Base-by-base conservation (phyloP, 257 asterid species). In the Solanum tacnaense region DNA sequence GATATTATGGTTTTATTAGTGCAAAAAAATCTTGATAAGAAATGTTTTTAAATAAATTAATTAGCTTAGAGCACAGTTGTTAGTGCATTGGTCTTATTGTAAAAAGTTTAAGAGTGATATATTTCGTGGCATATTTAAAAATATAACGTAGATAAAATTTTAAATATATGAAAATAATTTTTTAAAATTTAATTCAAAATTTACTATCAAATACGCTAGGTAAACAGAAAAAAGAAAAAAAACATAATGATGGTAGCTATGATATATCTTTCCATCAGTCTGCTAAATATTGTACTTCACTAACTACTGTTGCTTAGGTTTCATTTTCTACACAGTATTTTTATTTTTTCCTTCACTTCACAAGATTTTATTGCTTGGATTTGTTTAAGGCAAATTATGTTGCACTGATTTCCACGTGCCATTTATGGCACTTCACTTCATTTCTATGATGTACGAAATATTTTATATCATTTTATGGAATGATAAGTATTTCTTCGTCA, bases 351-450 rank as follows among this genome's bases (percentile, higher is more conserved):
- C 10, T n/a, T 62, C 71, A 62, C 71, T 62, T 23, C 71, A n/a
- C 71, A 23, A 23, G 27, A 62, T 62, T 62, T 23, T 62, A 60
- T 62, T 23, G 29, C 71, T 62, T 62, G 13, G 71, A 62, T 62
- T n/a, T 62, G 71, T 23, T n/a, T 62, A 62, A 62, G 58, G 76
- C 71, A 87, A 84, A 25, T 46, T 76, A 67, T 39, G 31, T 72
- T 88, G 92, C 94, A 91, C 95, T 93, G 92, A 93, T 84, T 92
- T 90, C 79, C 93, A 91, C 92, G 89, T 88, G 89, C 25, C 39
- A 44, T 44, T 79, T 79, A 79, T 44, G 25, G 27, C 25, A 44
- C 65, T 79, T 41, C 27, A 39, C 36, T 78, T 38, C 58, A 75
- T 56, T 56, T 56, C 5, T 39, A 9, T 39, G 44, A 39, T 39